Evolutionary conservation across 2,329 filamentous ascomycete species (phyloP).

Genomic region (Epichloe festucae): DNA sequence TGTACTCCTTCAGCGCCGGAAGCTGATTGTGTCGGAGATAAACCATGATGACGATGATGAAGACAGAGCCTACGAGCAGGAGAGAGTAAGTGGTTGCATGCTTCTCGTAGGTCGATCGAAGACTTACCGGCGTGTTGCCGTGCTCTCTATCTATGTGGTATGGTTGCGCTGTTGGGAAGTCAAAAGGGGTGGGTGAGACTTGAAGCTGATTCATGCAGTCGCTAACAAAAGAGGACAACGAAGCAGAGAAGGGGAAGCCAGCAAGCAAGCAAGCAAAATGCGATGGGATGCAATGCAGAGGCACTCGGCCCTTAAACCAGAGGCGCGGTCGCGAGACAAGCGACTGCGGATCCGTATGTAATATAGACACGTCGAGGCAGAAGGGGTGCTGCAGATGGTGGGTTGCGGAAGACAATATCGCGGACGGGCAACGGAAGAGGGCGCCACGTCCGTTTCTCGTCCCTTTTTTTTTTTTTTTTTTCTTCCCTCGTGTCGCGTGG

Average conservation of each 20-base stretch:
- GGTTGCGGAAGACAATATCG: not conserved
- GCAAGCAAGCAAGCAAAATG: not conserved
- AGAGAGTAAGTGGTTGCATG: not conserved
- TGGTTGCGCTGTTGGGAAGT: not conserved
- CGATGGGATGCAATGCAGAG: not conserved
- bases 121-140: not conserved
- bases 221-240: not conserved
- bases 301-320: not conserved
- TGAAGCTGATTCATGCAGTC: not conserved
- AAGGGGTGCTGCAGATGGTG: slow-evolving; percentile 1
- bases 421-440: not conserved
- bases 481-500: not conserved
- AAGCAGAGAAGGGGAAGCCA: not conserved
- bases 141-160: not conserved
- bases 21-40: slow-evolving; percentile 91
- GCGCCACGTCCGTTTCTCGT: not conserved
- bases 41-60: slow-evolving; percentile 47
- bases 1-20: slow-evolving; percentile 81
- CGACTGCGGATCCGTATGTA: not conserved
- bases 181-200: not conserved
- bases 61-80: not conserved
- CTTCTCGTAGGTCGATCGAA: not conserved
- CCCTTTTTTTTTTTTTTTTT: not conserved
- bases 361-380: not conserved
- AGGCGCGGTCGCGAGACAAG: not conserved